Conservation (phyloP, 2,329 filamentous ascomycete species). For the Fusarium sp. region DNA sequence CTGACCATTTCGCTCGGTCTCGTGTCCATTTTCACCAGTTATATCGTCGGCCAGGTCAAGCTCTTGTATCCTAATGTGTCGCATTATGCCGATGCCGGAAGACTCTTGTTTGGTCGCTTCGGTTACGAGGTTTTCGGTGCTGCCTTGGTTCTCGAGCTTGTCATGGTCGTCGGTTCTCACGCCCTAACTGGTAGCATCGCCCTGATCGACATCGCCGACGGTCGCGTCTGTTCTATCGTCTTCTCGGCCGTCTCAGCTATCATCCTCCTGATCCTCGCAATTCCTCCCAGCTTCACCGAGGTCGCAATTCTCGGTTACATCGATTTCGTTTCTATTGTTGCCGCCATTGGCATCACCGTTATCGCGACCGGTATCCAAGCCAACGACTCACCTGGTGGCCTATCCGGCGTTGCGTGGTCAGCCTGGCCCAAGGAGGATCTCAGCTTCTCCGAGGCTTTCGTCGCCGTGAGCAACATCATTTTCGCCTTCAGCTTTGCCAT, state of each 20-base stretch:
- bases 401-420: slow-evolving; percentile 54
- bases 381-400: slow-evolving; percentile 46
- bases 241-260: slow-evolving; percentile 61
- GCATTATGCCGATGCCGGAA: slow-evolving; percentile 53
- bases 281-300: slow-evolving; percentile 60
- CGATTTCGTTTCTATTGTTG: slow-evolving; percentile 71
- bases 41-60: slow-evolving; percentile 62
- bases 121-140: slow-evolving; percentile 72
- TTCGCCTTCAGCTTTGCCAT: slow-evolving; percentile 41
- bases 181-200: slow-evolving; percentile 77
- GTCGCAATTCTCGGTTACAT: slow-evolving; percentile 39
- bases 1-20: slow-evolving; percentile 57
- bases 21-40: slow-evolving; percentile 61
- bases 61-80: slow-evolving; percentile 65
- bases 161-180: slow-evolving; percentile 80
- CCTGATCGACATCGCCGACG: slow-evolving; percentile 72
- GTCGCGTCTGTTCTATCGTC: slow-evolving; percentile 52
- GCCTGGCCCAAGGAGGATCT: slow-evolving; percentile 60
- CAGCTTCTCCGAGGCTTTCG: slow-evolving; percentile 66
- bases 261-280: slow-evolving; percentile 58
- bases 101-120: slow-evolving; percentile 69
- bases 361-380: slow-evolving; percentile 69
- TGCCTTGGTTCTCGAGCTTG: slow-evolving; percentile 72
- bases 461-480: slow-evolving; percentile 71
- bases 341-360: slow-evolving; percentile 69